These are phyloP conservation scores for Ceratocystis papillata DNA, from an alignment of 2,329 filamentous ascomycete genomes.

Conservation along the genomic window DNA sequence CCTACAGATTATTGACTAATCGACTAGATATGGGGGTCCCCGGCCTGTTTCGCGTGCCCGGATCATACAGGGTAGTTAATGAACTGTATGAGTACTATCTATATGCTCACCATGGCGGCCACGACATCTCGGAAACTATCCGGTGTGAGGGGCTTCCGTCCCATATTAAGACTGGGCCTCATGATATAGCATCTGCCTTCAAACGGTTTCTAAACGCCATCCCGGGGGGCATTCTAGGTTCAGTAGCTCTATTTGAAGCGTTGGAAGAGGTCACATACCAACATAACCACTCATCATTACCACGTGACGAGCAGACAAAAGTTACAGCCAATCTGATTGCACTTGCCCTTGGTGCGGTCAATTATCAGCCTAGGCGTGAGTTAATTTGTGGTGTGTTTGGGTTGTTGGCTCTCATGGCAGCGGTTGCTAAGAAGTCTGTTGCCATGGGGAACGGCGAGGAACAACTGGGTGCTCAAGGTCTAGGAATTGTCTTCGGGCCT, in stretches of 20 bases:
- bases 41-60: conserved; percentile 54
- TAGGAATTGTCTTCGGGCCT: conserved; percentile 58
- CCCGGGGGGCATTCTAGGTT: conserved; percentile 56
- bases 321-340: conserved; percentile 55
- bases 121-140: conserved; percentile 40
- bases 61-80: conserved; percentile 46
- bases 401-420: conserved; percentile 50
- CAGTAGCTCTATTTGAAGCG: conserved; percentile 49
- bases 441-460: conserved; percentile 21
- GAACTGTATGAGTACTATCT: conserved; percentile 55
- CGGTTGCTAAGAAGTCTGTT: conserved; percentile 43
- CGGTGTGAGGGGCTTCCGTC: conserved; percentile 48
- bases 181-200: conserved; percentile 58
- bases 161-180: conserved; percentile 48
- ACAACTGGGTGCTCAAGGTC: conserved; percentile 46
- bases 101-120: conserved; percentile 23
- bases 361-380: conserved; percentile 49
- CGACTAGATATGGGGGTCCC: conserved; percentile 36
- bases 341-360: conserved; percentile 49
- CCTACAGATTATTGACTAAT: background rate
- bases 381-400: conserved; percentile 58
- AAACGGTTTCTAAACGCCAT: conserved; percentile 53
- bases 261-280: conserved; percentile 35
- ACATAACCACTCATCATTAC: conserved; percentile 39
- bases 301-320: conserved; percentile 44